phyloP scores from a whole-genome alignment of 805 yeast genomes.

The Candida ortonii region DNA sequence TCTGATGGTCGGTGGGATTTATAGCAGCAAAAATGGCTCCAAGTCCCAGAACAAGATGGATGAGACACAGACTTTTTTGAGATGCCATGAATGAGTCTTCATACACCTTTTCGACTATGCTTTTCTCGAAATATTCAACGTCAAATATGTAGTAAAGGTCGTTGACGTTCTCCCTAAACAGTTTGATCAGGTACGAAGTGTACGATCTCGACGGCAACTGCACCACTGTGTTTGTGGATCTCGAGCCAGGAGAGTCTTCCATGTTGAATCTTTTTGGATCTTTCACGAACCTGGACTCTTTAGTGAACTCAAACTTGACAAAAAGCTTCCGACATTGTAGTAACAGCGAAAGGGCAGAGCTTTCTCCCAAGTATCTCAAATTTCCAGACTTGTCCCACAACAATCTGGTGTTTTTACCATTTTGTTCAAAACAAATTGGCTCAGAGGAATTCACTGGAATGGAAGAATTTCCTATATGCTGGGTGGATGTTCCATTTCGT shows the following conservation, averaged over 20 bases:
- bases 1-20: constrained; percentile 6
- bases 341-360: constrained; percentile 40
- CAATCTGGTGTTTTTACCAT: constrained; percentile 29
- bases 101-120: constrained; percentile 33
- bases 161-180: constrained; percentile 39
- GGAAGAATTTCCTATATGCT: too few relatives aligned
- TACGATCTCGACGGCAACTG: constrained; percentile 32
- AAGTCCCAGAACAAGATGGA: constrained; percentile 40
- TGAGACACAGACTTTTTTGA: constrained; percentile 30
- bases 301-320: constrained; percentile 18
- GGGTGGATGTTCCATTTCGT: not conserved
- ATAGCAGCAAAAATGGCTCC: constrained; percentile 38
- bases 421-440: constrained; percentile 12
- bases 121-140: constrained; percentile 31
- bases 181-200: constrained; percentile 31
- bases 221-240: constrained; percentile 21
- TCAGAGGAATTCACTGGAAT: too few relatives aligned
- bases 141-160: constrained; percentile 40
- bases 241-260: constrained; percentile 35
- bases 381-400: constrained; percentile 37
- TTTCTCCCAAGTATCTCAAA: constrained; percentile 40
- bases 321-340: constrained; percentile 41
- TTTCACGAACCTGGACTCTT: constrained; percentile 33
- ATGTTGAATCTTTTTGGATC: constrained; percentile 38
- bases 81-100: constrained; percentile 29